Evolutionary conservation across 352 stramenopile species (phyloP), one percentile per base, ranked within the genome.

Genomic region (Phytophthora crassamura): DNA sequence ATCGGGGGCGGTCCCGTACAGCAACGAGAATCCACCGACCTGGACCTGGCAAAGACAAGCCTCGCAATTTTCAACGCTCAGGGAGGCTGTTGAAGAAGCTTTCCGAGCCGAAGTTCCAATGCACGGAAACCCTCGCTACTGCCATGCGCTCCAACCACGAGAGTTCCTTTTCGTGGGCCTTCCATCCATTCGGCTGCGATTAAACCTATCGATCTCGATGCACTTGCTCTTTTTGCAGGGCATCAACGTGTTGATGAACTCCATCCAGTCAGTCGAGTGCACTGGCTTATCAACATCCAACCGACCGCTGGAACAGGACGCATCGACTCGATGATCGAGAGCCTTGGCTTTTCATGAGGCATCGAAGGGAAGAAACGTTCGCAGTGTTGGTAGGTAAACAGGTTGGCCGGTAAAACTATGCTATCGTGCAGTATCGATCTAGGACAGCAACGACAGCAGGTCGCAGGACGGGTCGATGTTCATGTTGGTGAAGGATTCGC

Each of bases 391-490:
- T 30, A 5, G 3, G 4, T n/a, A 2, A 43, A 43, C n/a, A 7
- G 10, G 1, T 45, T 45, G 3, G 3, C 25, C 25, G 4, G 3
- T 6, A 6, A 5, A 28, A 28, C 4, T 4, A 4, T 4, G 2
- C 2, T 4, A 28, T 28, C 22, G 2, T 28, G 25, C 25, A 6
- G 25, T 30, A 4, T 3, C 25, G 4, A 30, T 43, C 36, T 70
- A 70, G 18, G 6, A 46, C 7, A 73, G 34, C 6, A 74, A 20
- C 16, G 66, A 67, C 15, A 56, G 0, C 7, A 74, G 47, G 7
- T 33, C 67, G 30, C 67, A 75, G 0, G 61, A 60, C 18, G 38
- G 33, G 34, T 46, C 56, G 33, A 64, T 20, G 8, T 64, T 70
- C 41, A 70, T 54, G 12, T 52, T 64, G 22, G 61, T 43, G 35